Percentiles rank a stretch among this genome's conserved stretches.
These are phyloP conservation scores for Aspergillus udagawae DNA, from an alignment of 2,329 filamentous ascomycete genomes.

Conservation along the genomic window DNA sequence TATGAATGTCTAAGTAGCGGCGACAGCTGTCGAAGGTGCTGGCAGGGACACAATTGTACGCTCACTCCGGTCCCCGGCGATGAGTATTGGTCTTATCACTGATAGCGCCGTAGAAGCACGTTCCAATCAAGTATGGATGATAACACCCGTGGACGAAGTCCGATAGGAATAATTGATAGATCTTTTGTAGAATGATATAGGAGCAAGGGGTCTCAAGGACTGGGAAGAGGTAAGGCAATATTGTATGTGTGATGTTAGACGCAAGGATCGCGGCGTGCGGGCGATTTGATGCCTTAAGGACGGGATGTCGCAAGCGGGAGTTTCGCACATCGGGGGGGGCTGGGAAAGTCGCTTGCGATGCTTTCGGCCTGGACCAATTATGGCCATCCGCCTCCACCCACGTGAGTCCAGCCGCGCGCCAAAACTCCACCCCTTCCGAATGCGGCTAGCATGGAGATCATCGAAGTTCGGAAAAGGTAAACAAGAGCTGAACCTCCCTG, in stretches of 20 bases:
- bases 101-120: conserved; percentile 23
- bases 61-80: not conserved
- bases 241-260: conserved; percentile 12
- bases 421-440: conserved; percentile 6
- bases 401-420: conserved; percentile 26
- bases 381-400: conserved; percentile 15
- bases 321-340: conserved; percentile 20
- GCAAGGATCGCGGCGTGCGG: conserved; percentile 14
- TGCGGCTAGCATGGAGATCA: conserved; percentile 14
- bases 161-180: conserved; percentile 2
- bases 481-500: conserved; percentile 15
- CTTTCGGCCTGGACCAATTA: conserved; percentile 16
- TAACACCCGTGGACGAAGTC: conserved; percentile 2
- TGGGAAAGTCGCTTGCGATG: conserved; percentile 18
- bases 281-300: conserved; percentile 22
- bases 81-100: conserved; percentile 17
- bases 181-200: not conserved
- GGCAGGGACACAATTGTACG: not conserved
- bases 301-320: conserved; percentile 15
- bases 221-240: conserved; percentile 14
- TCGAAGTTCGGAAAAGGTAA: conserved; percentile 13
- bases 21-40: not conserved
- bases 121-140: conserved; percentile 3
- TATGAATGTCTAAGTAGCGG: not conserved
- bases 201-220: conserved; percentile 7